phyloP scores from a whole-genome alignment of 2,329 filamentous ascomycete species.

The Fusarium siculi region DNA sequence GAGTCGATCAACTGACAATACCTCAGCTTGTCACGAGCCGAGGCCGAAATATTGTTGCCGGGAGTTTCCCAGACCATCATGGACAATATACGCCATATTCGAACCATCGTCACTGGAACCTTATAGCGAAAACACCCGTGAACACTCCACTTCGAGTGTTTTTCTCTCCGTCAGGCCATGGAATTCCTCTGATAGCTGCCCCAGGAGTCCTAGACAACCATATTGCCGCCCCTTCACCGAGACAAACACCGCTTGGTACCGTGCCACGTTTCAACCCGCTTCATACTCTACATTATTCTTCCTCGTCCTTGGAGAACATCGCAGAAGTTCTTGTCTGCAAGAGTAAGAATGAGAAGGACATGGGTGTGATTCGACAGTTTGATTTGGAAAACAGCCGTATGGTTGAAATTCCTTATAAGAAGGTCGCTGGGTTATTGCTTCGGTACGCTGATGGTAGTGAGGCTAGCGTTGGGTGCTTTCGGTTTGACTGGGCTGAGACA shows the following conservation, averaged over 20 bases:
- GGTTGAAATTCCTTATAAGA: not conserved
- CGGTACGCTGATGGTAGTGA: not conserved
- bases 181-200: conserved; percentile 1
- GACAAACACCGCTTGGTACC: not conserved
- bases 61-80: not conserved
- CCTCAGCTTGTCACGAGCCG: not conserved
- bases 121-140: not conserved
- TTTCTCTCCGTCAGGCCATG: not conserved
- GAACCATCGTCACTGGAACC: not conserved
- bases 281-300: not conserved
- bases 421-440: conserved; percentile 1
- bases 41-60: not conserved
- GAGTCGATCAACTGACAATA: not conserved
- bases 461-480: conserved; percentile 10
- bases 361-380: not conserved
- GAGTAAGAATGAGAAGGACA: not conserved
- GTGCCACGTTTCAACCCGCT: conserved; percentile 1
- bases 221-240: not conserved
- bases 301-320: not conserved
- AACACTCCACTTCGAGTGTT: not conserved
- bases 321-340: not conserved
- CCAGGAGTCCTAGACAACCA: fast-evolving
- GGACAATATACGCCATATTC: not conserved
- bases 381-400: not conserved
- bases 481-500: not conserved